Percentiles rank a stretch among this genome's conserved stretches.
phyloP scores from a whole-genome alignment of 1,284 basidiomycete genomes.

The Ganoderma lucidum region DNA sequence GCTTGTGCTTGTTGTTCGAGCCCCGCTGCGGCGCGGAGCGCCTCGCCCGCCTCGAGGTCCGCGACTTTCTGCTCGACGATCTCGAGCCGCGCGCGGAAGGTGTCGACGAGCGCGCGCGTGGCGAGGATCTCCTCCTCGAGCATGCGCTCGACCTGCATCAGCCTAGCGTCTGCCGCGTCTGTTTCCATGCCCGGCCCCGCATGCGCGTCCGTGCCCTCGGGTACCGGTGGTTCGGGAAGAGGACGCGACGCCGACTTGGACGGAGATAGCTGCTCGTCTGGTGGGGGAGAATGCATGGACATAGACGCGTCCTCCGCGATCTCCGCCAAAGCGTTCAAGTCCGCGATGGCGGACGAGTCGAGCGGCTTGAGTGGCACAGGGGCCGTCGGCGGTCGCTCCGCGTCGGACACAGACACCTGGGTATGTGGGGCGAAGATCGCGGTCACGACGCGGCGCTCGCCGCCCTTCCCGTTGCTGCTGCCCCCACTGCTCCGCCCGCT shows the following conservation, averaged over 20 bases:
- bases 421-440: conserved; percentile 41
- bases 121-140: conserved; percentile 35
- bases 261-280: conserved; percentile 3
- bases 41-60: conserved; percentile 36
- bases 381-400: not conserved
- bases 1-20: not conserved
- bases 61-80: conserved; percentile 40
- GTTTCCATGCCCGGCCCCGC: conserved; percentile 15
- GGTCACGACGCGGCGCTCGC: conserved; percentile 41
- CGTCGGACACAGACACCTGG: not conserved
- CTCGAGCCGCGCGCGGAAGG: conserved; percentile 38
- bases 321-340: conserved; percentile 11
- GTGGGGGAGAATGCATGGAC: conserved; percentile 1
- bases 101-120: conserved; percentile 40
- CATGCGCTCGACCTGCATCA: conserved; percentile 22
- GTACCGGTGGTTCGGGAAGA: conserved; percentile 11
- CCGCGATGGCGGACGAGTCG: conserved; percentile 6
- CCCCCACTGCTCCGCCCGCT: conserved; percentile 35
- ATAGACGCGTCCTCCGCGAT: not conserved
- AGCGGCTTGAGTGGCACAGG: conserved; percentile 12
- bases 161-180: not conserved
- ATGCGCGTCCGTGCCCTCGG: not conserved
- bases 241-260: conserved; percentile 12
- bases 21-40: conserved; percentile 20
- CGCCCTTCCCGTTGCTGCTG: conserved; percentile 32